Percentiles rank a stretch among this genome's conserved stretches.
Evolutionary conservation across 2,329 filamentous ascomycete species (phyloP).

Genomic region (Hymenoscyphus scutula): DNA sequence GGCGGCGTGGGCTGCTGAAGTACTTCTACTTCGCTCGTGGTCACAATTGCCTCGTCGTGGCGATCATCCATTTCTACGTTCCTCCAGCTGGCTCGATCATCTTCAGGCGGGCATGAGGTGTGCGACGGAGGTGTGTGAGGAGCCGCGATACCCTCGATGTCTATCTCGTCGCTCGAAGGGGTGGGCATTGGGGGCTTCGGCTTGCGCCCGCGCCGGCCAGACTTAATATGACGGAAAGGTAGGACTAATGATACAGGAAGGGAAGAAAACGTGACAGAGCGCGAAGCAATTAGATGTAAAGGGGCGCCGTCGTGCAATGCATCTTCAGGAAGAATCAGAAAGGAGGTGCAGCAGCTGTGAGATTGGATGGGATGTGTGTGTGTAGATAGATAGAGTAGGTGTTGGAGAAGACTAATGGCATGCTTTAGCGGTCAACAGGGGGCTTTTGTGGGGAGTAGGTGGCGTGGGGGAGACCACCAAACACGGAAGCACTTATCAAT

Average conservation of each 20-base stretch:
- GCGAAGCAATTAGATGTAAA: slow-evolving; percentile 29
- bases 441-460: slow-evolving; percentile 10
- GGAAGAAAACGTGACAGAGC: slow-evolving; percentile 24
- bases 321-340: slow-evolving; percentile 20
- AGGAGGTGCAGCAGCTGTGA: slow-evolving; percentile 6
- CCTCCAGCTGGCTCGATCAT: slow-evolving; percentile 38
- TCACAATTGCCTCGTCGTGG: slow-evolving; percentile 31
- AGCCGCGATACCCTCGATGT: slow-evolving; percentile 21
- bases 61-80: slow-evolving; percentile 36
- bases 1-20: slow-evolving; percentile 34
- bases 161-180: slow-evolving; percentile 31
- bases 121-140: slow-evolving; percentile 33
- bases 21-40: slow-evolving; percentile 29
- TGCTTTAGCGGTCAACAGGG: neutral
- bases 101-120: slow-evolving; percentile 44
- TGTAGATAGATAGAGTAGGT: neutral
- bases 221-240: slow-evolving; percentile 23
- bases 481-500: neutral
- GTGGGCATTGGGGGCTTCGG: slow-evolving; percentile 37
- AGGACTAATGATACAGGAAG: slow-evolving; percentile 34
- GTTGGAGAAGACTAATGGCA: neutral
- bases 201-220: slow-evolving; percentile 34
- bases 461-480: neutral
- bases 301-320: slow-evolving; percentile 23
- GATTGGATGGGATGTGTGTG: no score